A percentile compares a stretch with the other conserved stretches of the same genome.
These are phyloP conservation scores for Hepatocystis sp. DNA, from an alignment of 169 alveolate genomes.

Conservation along the genomic window DNA sequence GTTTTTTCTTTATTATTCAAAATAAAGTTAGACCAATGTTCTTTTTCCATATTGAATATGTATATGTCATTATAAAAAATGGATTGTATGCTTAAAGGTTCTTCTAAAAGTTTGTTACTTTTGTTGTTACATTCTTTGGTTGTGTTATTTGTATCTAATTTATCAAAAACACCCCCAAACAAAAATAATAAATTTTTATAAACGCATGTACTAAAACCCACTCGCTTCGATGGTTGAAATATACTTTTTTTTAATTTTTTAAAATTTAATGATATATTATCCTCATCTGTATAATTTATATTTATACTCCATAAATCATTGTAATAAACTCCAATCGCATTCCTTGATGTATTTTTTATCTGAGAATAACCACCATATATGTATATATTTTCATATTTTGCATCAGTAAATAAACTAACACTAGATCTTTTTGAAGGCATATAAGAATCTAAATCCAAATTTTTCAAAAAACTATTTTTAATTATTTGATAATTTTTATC, in stretches of 20 bases:
- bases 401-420: constrained; percentile 37
- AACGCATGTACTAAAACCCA: constrained; percentile 84
- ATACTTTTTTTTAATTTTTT: constrained; percentile 80
- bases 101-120: constrained; percentile 69
- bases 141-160: constrained; percentile 83
- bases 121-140: constrained; percentile 74
- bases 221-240: constrained; percentile 80
- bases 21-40: constrained; percentile 67
- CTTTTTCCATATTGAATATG: constrained; percentile 81
- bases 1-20: constrained; percentile 9
- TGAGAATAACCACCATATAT: constrained; percentile 93
- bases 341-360: constrained; percentile 85
- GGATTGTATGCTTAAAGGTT: constrained; percentile 83
- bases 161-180: constrained; percentile 93
- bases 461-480: constrained; percentile 42
- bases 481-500: constrained; percentile 32
- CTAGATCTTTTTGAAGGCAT: constrained; percentile 68
- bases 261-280: constrained; percentile 75
- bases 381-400: constrained; percentile 79
- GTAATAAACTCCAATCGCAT: constrained; percentile 87
- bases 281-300: constrained; percentile 82
- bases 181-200: constrained; percentile 84
- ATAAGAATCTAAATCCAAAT: constrained; percentile 46
- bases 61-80: constrained; percentile 85
- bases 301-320: constrained; percentile 91